Evolutionary conservation across 768 basidiomycete species (phyloP).

Genomic region (Lentinula lateritia): DNA sequence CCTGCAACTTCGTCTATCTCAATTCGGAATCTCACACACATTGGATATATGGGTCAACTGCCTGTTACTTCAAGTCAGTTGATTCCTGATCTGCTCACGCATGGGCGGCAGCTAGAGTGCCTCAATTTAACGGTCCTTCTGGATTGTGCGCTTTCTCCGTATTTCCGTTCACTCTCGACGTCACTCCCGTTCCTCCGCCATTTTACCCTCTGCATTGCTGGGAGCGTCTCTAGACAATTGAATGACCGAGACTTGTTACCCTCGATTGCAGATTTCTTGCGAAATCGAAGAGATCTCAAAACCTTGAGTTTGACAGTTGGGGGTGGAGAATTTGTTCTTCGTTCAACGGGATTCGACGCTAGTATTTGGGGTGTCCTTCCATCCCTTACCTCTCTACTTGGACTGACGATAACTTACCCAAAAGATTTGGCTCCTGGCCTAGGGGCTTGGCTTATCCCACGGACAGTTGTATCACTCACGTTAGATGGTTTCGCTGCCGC

Average conservation of each 20-base stretch:
- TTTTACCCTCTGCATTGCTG: constrained; percentile 51
- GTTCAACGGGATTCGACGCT: constrained; percentile 60
- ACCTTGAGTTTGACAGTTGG: constrained; percentile 47
- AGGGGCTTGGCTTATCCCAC: constrained; percentile 64
- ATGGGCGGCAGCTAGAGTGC: constrained; percentile 61
- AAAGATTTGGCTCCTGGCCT: constrained; percentile 56
- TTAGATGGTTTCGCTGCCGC: constrained; percentile 31
- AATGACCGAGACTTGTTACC: constrained; percentile 63
- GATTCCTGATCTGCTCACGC: constrained; percentile 52
- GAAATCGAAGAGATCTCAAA: constrained; percentile 45
- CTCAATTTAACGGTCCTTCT: constrained; percentile 51
- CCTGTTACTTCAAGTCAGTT: constrained; percentile 37
- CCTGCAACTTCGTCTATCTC: constrained; percentile 42
- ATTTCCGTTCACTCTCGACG: constrained; percentile 39
- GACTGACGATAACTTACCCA: constrained; percentile 58
- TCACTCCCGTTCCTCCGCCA: constrained; percentile 60
- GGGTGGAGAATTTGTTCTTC: constrained; percentile 37
- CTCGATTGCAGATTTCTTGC: constrained; percentile 61
- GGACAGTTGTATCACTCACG: constrained; percentile 41
- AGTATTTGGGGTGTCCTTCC: constrained; percentile 70
- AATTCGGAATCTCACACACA: constrained; percentile 57
- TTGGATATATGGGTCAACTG: constrained; percentile 57
- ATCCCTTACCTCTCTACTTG: constrained; percentile 43
- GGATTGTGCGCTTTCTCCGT: constrained; percentile 43
- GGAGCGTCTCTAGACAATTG: constrained; percentile 32